These are phyloP conservation scores for Ambrosiella cleistominuta DNA, from an alignment of 2,329 filamentous ascomycete species.

Conservation along the genomic window DNA sequence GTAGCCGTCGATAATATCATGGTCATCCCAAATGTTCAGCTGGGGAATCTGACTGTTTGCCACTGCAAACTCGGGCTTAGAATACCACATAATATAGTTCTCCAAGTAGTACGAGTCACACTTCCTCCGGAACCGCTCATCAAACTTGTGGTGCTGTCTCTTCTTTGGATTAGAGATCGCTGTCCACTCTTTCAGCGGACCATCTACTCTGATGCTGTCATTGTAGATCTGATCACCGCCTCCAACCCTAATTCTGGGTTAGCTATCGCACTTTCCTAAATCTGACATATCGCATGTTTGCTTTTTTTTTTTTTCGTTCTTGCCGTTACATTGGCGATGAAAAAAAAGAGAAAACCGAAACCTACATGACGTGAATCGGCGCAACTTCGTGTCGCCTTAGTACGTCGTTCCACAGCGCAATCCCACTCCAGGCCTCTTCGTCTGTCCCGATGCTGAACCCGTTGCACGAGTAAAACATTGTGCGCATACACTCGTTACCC, in stretches of 20 bases:
- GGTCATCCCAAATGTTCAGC: constrained; percentile 96
- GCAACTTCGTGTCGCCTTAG: constrained; percentile 58
- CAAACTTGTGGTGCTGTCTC: constrained; percentile 63
- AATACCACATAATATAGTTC: constrained; percentile 75
- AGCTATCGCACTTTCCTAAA: neutral
- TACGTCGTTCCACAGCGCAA: constrained; percentile 91
- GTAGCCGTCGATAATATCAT: constrained; percentile 84
- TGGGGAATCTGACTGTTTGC: constrained; percentile 87
- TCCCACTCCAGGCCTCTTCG: constrained; percentile 69
- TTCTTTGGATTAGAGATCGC: constrained; percentile 67
- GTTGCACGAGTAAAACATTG: constrained; percentile 98
- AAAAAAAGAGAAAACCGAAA: constrained; percentile 15
- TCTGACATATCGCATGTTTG: neutral
- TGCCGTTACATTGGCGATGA: too few species aligned
- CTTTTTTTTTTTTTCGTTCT: neutral
- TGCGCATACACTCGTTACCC: constrained; percentile 73
- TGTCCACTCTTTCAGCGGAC: constrained; percentile 69
- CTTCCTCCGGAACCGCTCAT: constrained; percentile 58
- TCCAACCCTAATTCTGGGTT: constrained; percentile 34
- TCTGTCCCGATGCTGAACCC: constrained; percentile 84
- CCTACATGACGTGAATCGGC: constrained; percentile 79
- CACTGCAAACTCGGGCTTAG: constrained; percentile 64
- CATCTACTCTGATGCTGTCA: constrained; percentile 71
- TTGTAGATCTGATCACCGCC: constrained; percentile 96
- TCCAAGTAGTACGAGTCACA: constrained; percentile 84